Base-by-base conservation (phyloP, 495 filamentous ascomycete species). In the Venustampulla echinocandica region DNA sequence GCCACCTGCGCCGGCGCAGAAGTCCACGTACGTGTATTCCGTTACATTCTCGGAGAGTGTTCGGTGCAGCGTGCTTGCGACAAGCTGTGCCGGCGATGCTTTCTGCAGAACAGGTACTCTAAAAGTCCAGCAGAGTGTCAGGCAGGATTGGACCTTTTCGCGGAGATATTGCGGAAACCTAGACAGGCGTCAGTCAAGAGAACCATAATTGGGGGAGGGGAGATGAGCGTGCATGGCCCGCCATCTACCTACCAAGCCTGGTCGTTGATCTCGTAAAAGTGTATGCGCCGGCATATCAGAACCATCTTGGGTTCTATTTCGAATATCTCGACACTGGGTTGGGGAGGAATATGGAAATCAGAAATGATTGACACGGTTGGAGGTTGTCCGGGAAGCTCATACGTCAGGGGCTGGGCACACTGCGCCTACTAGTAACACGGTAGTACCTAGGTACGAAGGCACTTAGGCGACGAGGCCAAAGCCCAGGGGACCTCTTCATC, bases 1-100 rank as follows among this genome's bases (percentile, higher is more conserved):
- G 0, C 82, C 84, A 33, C 84, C 84, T 20, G 70, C 80, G 44
- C 84, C 84, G 14, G 84, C 79, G 60, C 82, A 85, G 61, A 87
- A 81, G 61, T 89, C 84, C 42, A 87, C 74, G 47, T 83, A 76
- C 14, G 71, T 73, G 56, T 77, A 73, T 5, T 55, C 66, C 22
- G 64, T 66, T 1, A 68, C 55, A 30, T 63, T 56, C 23, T 36
- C 19, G 21, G 52, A 65, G 21, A 74, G 72, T 38, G 61, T 62
- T 41, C 50, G 53, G 13, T 65, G 61, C 19, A 82, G 65, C 28
- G 74, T 63, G 42, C 63, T 58, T 48, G 73, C 70, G 11, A 69
- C 70, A 25, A 70, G 50, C 2, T 56, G 58, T 30, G 71, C 71
- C 5, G 74, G 69, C 36, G 68, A 72, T 46, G 54, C 53, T 20